A percentile compares a stretch with the other conserved stretches of the same genome.
These are phyloP conservation scores for Circinella minor DNA, from an alignment of 371 early-diverging fungal genomes.

Conservation along the genomic window DNA sequence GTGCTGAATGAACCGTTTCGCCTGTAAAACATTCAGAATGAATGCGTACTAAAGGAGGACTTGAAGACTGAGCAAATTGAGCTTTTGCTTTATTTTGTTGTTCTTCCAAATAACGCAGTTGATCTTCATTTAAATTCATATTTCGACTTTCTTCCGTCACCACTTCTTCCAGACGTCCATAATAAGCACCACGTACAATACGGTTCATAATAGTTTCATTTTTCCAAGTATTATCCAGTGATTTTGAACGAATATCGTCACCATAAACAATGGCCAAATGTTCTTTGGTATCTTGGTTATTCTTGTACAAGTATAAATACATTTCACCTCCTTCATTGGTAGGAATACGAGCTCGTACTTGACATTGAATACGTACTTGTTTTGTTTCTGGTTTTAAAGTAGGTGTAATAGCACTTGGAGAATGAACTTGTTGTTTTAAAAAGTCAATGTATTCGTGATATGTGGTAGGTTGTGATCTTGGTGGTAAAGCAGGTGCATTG, in stretches of 20 bases:
- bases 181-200: constrained; percentile 78
- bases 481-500: constrained; percentile 11
- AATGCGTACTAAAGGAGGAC: constrained; percentile 83
- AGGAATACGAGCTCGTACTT: constrained; percentile 88
- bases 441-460: constrained; percentile 52
- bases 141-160: constrained; percentile 47
- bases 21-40: constrained; percentile 98
- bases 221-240: constrained; percentile 67
- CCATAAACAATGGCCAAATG: constrained; percentile 95
- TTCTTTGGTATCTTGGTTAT: constrained; percentile 85
- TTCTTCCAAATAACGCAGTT: constrained; percentile 39
- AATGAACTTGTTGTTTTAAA: constrained; percentile 50
- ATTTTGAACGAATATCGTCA: constrained; percentile 70
- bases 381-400: constrained; percentile 24
- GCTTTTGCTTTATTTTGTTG: constrained; percentile 43
- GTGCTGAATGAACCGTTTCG: constrained; percentile 88
- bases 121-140: constrained; percentile 39
- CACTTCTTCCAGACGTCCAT: constrained; percentile 61
- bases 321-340: constrained; percentile 83
- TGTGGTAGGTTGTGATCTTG: constrained; percentile 35
- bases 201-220: constrained; percentile 83
- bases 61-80: constrained; percentile 28
- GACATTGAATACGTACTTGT: constrained; percentile 59
- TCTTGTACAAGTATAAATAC: constrained; percentile 85
- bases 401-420: constrained; percentile 51